Percentiles rank a stretch among this genome's conserved stretches.
Conservation (phyloP, 441 rosid species). For the Euphorbia schlechtendalii region DNA sequence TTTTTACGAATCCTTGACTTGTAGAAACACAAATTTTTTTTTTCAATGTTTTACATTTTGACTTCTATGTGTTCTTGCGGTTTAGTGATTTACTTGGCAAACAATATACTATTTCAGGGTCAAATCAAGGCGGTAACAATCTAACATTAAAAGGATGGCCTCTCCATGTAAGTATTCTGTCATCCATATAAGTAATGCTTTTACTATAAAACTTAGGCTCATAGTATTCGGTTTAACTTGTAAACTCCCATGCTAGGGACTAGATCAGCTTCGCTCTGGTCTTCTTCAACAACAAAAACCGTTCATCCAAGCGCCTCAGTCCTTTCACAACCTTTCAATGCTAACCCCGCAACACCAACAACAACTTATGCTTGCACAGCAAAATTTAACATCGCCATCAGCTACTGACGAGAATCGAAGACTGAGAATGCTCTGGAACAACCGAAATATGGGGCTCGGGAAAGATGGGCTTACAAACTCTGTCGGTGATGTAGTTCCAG, state of each 20-base stretch:
- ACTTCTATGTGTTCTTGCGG: constrained; percentile 6
- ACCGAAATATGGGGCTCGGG: constrained; percentile 48
- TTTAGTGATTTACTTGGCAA: constrained; percentile 12
- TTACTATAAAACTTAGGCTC: background rate
- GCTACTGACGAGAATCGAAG: constrained; percentile 67
- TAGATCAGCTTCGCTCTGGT: constrained; percentile 66
- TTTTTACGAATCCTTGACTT: constrained; percentile 7
- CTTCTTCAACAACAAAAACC: constrained; percentile 68
- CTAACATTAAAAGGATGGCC: constrained; percentile 96
- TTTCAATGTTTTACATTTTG: background rate
- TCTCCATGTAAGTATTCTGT: constrained; percentile 53
- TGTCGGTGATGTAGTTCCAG: constrained; percentile 53
- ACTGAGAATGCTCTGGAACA: constrained; percentile 59
- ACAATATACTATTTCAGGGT: constrained; percentile 46
- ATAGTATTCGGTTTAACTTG: constrained; percentile 6
- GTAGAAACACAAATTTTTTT: background rate
- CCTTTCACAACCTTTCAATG: constrained; percentile 75
- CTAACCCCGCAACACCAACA: constrained; percentile 77
- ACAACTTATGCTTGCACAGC: constrained; percentile 79
- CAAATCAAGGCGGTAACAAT: constrained; percentile 76
- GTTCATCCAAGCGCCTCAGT: constrained; percentile 69
- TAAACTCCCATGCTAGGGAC: constrained; percentile 39
- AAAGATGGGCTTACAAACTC: constrained; percentile 57
- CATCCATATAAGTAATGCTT: background rate
- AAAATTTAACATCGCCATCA: constrained; percentile 58